Base-by-base conservation (phyloP, 1,284 basidiomycete species). In the Melampsora americana region DNA sequence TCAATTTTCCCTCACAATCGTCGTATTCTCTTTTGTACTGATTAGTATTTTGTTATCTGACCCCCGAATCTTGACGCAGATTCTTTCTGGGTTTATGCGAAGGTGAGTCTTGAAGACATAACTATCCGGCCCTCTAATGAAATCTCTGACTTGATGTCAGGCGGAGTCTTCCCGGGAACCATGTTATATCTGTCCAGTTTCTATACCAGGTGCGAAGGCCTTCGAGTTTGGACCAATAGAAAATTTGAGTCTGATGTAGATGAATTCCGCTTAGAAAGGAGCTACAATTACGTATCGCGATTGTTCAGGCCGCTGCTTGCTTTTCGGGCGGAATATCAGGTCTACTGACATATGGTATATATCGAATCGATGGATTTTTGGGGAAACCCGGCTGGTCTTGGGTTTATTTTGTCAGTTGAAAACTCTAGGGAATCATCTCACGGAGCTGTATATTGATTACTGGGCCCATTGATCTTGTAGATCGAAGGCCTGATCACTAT, bases 401-500 rank as follows among this genome's bases (percentile, higher is more conserved):
- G 67, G 67, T 69, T 48, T 69, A 56, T 39, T 56, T 69, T 23
- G 67, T 69, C 39, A 42, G 39, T 42, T 42, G 11, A 42, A 42
- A 6, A 42, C 39, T 42, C 6, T 42, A 5, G 5, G n/a, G n/a
- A 2, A 56, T 23, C 35, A 20, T 30, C 5, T 6, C 2, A 1
- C 11, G 39, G 11, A 7, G 39, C 11, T 64, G 18, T 30, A 7
- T 16, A 20, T 20, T 39, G 35, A 32, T 23, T 32, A 7, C 18
- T 18, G 20, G 4, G 11, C 32, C 20, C 30, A 23, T 39, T 32
- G 20, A 6, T 32, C 1, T 18, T 32, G 7, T 35, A 74, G 71
- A 66, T 74, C 30, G 71, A 74, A 65, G 71, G 71, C 7, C 32
- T 74, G 12, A 65, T 74, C 42, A 74, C 71, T n/a, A 66, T 53